These are phyloP conservation scores for Vigna nakashimae DNA, from an alignment of 306 rosid genomes.

Conservation along the genomic window DNA sequence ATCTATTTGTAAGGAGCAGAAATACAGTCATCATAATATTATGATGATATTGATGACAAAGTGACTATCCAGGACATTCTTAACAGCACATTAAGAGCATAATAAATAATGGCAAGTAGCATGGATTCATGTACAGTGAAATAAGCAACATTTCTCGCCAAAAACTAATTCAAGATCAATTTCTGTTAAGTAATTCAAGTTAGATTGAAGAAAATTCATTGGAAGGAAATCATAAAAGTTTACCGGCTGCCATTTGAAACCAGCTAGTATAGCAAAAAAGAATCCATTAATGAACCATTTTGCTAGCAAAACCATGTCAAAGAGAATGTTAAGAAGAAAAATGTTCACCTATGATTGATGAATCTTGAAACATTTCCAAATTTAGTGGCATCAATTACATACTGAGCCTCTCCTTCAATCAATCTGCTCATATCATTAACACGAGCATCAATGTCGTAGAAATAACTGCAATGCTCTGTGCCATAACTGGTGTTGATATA, in stretches of 20 bases:
- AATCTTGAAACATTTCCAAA: slow-evolving; percentile 94
- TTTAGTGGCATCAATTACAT: slow-evolving; percentile 73
- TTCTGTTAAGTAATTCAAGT: slow-evolving; percentile 7
- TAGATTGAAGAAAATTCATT: slow-evolving; percentile 8
- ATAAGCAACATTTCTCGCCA: not conserved
- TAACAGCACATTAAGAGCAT: not conserved
- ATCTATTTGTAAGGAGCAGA: slow-evolving; percentile 20
- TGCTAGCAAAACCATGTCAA: slow-evolving; percentile 9
- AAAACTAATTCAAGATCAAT: slow-evolving; percentile 15
- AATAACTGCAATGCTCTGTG: slow-evolving; percentile 60
- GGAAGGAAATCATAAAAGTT: slow-evolving; percentile 9
- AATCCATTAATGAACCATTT: not conserved
- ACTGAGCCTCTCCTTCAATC: slow-evolving; percentile 70
- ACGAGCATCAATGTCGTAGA: slow-evolving; percentile 69
- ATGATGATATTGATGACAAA: slow-evolving; percentile 8
- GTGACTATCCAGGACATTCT: slow-evolving; percentile 19
- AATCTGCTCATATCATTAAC: slow-evolving; percentile 89
- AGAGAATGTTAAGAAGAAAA: slow-evolving; percentile 16
- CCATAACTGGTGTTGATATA: slow-evolving; percentile 63
- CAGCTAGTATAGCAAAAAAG: slow-evolving; percentile 13
- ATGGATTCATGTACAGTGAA: slow-evolving; percentile 15
- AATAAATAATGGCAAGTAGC: slow-evolving; percentile 22
- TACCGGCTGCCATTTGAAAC: not conserved
- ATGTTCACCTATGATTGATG: slow-evolving; percentile 87
- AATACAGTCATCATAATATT: slow-evolving; percentile 9